Base-by-base conservation (phyloP, 23 red algal species). In the Gracilaria gracilis region DNA sequence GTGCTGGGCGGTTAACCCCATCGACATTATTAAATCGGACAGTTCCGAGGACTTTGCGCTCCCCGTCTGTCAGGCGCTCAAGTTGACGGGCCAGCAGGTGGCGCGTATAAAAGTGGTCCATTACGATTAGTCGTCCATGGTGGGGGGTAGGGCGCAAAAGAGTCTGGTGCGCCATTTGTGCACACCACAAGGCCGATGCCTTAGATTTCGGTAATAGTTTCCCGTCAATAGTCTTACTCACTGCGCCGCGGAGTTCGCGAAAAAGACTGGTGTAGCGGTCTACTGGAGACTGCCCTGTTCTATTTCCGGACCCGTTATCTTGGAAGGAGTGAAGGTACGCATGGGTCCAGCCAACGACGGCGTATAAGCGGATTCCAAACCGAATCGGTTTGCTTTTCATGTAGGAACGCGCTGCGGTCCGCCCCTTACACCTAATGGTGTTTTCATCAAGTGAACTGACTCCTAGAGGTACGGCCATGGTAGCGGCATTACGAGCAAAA, bases 291-390 rank as follows among this genome's bases (percentile, higher is more conserved):
- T n/a, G n/a, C n/a, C n/a, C n/a, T n/a, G n/a, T n/a, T n/a, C n/a
- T n/a, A n/a, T n/a, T n/a, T n/a, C n/a, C n/a, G n/a, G n/a, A n/a
- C n/a, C n/a, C n/a, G n/a, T n/a, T n/a, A n/a, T n/a, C n/a, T n/a
- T n/a, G n/a, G n/a, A n/a, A n/a, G n/a, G n/a, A n/a, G n/a, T n/a
- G n/a, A n/a, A n/a, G n/a, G n/a, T n/a, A n/a, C n/a, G n/a, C n/a
- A n/a, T n/a, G n/a, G n/a, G n/a, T 37, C 24, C 25, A 73, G 14
- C 67, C 67, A 73, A 73, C 67, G 16, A 37, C 67, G 13, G 67
- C 67, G 27, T 73, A 73, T 13, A 73, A 73, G 24, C 67, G 67
- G 25, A 73, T 34, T 17, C 35, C 67, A 13, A 37, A 73, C 27
- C 27, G 14, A 16, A 73, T 25, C 27, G 67, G 67, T 16, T 73